A percentile compares a stretch with the other conserved stretches of the same genome.
Conservation (phyloP, 192 early-diverging fungal genomes). For the Coemansia sp. region DNA sequence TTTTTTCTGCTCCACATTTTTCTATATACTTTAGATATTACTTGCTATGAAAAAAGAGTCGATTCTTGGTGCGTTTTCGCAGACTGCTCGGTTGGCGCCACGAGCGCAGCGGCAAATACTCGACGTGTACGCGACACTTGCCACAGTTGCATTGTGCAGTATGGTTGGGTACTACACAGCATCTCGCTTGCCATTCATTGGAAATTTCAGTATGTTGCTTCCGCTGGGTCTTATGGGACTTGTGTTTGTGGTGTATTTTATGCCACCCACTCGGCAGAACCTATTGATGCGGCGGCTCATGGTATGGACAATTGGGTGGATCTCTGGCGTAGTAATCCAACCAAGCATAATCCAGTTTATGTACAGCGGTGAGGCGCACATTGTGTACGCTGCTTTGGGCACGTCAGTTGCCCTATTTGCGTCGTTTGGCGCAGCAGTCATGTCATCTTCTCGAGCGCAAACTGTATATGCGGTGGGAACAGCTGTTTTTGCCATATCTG, state of each 20-base stretch:
- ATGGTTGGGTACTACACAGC: conserved; percentile 20
- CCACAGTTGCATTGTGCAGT: conserved; percentile 7
- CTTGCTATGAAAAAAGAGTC: neutral
- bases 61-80: conserved; percentile 21
- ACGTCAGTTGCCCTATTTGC: conserved; percentile 17
- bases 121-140: conserved; percentile 26
- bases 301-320: conserved; percentile 15
- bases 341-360: conserved; percentile 11
- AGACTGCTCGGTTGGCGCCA: conserved; percentile 17
- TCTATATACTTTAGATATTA: neutral
- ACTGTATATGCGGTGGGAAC: conserved; percentile 25
- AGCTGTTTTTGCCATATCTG: conserved; percentile 1
- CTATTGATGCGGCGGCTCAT: conserved; percentile 16
- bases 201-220: neutral
- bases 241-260: neutral
- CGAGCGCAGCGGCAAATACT: conserved; percentile 25
- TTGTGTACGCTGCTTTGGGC: conserved; percentile 26
- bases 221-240: neutral
- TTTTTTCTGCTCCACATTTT: neutral
- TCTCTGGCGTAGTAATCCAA: conserved; percentile 13
- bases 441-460: conserved; percentile 20
- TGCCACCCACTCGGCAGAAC: conserved; percentile 16
- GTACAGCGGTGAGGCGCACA: conserved; percentile 5
- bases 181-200: neutral
- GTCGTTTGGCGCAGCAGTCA: conserved; percentile 26